Evolutionary conservation across 2,329 filamentous ascomycete genomes (phyloP), one percentile per base, ranked within the genome.

Genomic region (Colletotrichum caudatum): DNA sequence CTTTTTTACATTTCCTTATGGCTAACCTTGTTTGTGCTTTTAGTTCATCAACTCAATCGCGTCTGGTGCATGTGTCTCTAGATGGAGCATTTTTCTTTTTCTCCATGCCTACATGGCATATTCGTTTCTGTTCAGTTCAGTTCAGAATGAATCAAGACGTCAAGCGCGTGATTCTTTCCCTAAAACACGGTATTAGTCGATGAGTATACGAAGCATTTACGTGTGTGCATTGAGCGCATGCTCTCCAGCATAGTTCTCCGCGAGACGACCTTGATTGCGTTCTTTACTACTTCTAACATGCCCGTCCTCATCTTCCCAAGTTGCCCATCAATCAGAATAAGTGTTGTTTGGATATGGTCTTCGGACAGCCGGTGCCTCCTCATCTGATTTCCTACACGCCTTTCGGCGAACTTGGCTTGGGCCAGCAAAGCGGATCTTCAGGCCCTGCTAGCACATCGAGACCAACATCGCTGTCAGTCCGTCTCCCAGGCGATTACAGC

Each of bases 111-210:
- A 44, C 6, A 20, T 41, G 5, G 16, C 29, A 4, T 44, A 8
- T 20, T 44, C 20, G 1, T 44, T 7, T 44, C 18, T 2, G 20
- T 8, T 7, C 18, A 3, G 14, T 8, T 7, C 18, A 3, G 14
- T 18, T 1, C 18, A 11, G 2, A 5, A 41, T 18, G 3, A 6
- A 41, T 2, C 1, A 14, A 41, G 16, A 20, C 41, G 7, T 44
- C 4, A 6, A n/a, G 7, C 3, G 8, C 8, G 18, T 4, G n/a
- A n/a, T 0, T 4, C 1, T 3, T 11, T 46, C 4, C 11, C 2
- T n/a, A 5, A 46, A n/a, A n/a, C n/a, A 9, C 7, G 5, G 41
- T 46, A 46, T 2, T 9, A 46, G 11, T 11, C 7, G 3, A 9
- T 11, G 8, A 11, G 2, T 23, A 48, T 23, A 48, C n/a, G 9